Evolutionary conservation across 2,329 filamentous ascomycete genomes (phyloP).

Genomic region (Phialophora tarda): DNA sequence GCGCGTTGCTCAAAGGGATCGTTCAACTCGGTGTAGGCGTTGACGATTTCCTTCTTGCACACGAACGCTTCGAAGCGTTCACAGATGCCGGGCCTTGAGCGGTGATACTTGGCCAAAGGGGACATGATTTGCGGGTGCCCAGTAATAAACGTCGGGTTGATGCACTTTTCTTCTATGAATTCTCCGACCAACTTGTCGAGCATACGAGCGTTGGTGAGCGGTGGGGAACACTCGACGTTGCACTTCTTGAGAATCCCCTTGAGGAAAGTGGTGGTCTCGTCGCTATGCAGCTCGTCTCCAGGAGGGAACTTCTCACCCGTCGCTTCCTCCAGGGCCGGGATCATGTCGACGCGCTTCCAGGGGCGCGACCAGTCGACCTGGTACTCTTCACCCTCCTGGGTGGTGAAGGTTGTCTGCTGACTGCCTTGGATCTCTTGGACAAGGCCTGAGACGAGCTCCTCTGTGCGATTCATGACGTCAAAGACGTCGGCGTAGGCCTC

Average conservation of each 20-base stretch:
- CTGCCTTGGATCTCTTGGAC: constrained; percentile 87
- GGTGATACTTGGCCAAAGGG: constrained; percentile 94
- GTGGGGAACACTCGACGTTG: constrained; percentile 86
- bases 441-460: constrained; percentile 86
- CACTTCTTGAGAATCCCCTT: constrained; percentile 83
- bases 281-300: constrained; percentile 84
- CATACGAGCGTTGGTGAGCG: constrained; percentile 92
- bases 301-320: constrained; percentile 93
- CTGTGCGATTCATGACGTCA: constrained; percentile 87
- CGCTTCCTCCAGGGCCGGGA: constrained; percentile 85
- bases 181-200: constrained; percentile 93
- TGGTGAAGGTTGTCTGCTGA: constrained; percentile 85
- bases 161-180: constrained; percentile 90
- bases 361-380: constrained; percentile 95
- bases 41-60: constrained; percentile 95
- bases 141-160: constrained; percentile 91
- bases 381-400: constrained; percentile 82
- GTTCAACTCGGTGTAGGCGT: constrained; percentile 97
- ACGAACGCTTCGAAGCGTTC: constrained; percentile 98
- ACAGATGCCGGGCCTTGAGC: constrained; percentile 78
- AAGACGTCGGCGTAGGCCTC: constrained; percentile 90
- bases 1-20: constrained; percentile 93
- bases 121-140: constrained; percentile 91
- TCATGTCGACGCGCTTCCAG: constrained; percentile 96
- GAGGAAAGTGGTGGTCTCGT: constrained; percentile 88